Conservation (phyloP, 768 basidiomycete species). For the Mycena chlorophos region DNA sequence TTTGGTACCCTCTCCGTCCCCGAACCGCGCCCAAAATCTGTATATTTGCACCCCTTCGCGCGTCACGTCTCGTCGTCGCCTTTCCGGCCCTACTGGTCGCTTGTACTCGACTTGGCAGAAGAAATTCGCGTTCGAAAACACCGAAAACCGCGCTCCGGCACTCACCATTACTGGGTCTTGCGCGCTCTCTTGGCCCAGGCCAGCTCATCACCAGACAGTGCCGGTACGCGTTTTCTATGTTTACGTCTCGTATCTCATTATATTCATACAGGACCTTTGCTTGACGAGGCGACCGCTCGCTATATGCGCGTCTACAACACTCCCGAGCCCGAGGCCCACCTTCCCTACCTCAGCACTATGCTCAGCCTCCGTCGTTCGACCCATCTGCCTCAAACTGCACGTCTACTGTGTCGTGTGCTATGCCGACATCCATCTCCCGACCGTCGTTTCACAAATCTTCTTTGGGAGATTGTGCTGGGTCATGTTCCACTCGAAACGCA, state of each 20-base stretch:
- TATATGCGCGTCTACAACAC: conserved; percentile 43
- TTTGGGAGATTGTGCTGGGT: conserved; percentile 41
- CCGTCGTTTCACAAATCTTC: conserved; percentile 37
- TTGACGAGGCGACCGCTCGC: conserved; percentile 39
- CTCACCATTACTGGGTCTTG: conserved; percentile 69
- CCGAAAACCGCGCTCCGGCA: conserved; percentile 24
- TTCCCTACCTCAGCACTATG: conserved; percentile 47
- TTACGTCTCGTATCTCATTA: background rate
- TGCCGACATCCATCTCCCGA: conserved; percentile 34
- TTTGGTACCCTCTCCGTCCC: conserved; percentile 51
- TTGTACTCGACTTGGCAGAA: conserved; percentile 44
- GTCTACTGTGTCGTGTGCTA: conserved; percentile 39
- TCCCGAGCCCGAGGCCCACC: conserved; percentile 44
- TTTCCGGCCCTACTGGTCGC: conserved; percentile 46
- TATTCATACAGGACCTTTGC: conserved; percentile 23
- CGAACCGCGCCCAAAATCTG: conserved; percentile 23
- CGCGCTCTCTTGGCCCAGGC: conserved; percentile 40
- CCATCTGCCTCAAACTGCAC: conserved; percentile 33
- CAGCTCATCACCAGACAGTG: conserved; percentile 19
- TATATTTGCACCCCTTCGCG: conserved; percentile 34
- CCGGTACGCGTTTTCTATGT: conserved; percentile 1
- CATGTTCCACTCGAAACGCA: conserved; percentile 32
- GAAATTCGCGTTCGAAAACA: conserved; percentile 27
- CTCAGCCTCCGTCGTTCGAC: conserved; percentile 29
- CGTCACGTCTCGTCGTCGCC: conserved; percentile 24